A percentile compares a stretch with the other conserved stretches of the same genome.
Conservation (phyloP, 352 stramenopile genomes). For the Thalassiosira mediterranea region DNA sequence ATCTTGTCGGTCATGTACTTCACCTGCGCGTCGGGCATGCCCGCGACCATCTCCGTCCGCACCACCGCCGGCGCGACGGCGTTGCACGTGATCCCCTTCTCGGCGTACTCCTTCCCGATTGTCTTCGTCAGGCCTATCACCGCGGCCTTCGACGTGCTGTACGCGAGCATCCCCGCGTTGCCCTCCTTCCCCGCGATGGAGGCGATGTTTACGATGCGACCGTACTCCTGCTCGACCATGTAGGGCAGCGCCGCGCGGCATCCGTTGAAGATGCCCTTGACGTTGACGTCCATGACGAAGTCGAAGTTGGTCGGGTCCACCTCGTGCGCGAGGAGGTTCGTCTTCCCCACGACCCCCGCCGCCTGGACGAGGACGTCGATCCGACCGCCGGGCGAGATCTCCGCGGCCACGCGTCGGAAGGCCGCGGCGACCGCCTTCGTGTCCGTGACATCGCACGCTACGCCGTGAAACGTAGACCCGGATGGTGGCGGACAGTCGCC, state of each 20-base stretch:
- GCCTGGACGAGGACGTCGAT: constrained; percentile 64
- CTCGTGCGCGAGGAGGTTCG: constrained; percentile 57
- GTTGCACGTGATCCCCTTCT: constrained; percentile 69
- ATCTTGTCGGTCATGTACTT: constrained; percentile 81
- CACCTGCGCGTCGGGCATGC: constrained; percentile 67
- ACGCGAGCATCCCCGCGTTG: constrained; percentile 72
- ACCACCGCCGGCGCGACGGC: constrained; percentile 64
- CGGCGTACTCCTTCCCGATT: constrained; percentile 70
- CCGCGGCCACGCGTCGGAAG: constrained; percentile 37
- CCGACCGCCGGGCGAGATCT: constrained; percentile 20
- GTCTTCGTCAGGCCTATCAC: constrained; percentile 74
- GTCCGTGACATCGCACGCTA: constrained; percentile 59
- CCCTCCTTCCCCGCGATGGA: constrained; percentile 73
- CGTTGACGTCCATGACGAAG: constrained; percentile 61
- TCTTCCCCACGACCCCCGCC: constrained; percentile 62
- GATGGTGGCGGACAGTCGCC: not conserved
- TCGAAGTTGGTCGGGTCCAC: constrained; percentile 65
- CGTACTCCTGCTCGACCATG: constrained; percentile 63
- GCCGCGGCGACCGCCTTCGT: constrained; percentile 37
- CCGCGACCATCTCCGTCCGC: constrained; percentile 67
- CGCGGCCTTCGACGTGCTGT: constrained; percentile 65
- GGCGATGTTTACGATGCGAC: constrained; percentile 72
- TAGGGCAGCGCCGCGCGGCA: constrained; percentile 56
- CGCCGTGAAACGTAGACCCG: constrained; percentile 27
- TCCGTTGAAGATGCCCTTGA: constrained; percentile 69